Percentiles rank a stretch among this genome's conserved stretches.
phyloP scores from a whole-genome alignment of 345 rosid genomes.

The Kandelia obovata region DNA sequence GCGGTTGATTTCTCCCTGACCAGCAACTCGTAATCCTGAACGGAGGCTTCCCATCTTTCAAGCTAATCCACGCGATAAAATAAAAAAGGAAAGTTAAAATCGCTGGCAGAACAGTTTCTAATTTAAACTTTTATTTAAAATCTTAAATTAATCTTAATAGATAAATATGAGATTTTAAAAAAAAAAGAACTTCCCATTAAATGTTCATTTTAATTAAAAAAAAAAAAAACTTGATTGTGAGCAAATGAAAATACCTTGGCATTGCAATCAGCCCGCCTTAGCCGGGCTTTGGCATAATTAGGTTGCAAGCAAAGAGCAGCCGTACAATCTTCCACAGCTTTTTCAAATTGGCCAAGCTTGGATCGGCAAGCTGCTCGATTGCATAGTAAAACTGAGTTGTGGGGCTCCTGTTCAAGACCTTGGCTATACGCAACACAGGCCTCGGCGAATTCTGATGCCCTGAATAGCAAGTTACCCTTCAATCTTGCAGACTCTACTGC shows the following conservation, averaged over 20 bases:
- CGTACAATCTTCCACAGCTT: conserved; percentile 78
- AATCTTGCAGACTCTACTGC: conserved; percentile 60
- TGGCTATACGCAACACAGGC: conserved; percentile 71
- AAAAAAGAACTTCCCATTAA: too few relatives aligned
- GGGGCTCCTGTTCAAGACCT: conserved; percentile 70
- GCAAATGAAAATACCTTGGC: conserved; percentile 47
- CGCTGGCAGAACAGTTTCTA: too few relatives aligned
- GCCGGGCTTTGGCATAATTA: conserved; percentile 66
- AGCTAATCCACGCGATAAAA: conserved; percentile 31
- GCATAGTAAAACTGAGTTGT: conserved; percentile 70
- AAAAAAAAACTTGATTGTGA: too few relatives aligned
- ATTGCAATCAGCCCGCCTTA: conserved; percentile 70
- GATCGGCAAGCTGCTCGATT: conserved; percentile 87
- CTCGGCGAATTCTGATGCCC: conserved; percentile 50
- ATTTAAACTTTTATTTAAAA: too few relatives aligned
- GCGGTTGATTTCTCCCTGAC: conserved; percentile 55
- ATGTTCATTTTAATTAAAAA: too few relatives aligned
- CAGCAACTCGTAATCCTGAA: conserved; percentile 67
- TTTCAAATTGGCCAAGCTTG: conserved; percentile 62
- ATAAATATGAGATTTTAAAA: too few relatives aligned
- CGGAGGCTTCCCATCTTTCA: conserved; percentile 62
- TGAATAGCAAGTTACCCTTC: conserved; percentile 74
- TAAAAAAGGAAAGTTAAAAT: not conserved
- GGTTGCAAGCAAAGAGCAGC: conserved; percentile 64
- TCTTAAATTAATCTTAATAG: too few relatives aligned